A percentile compares a stretch with the other conserved stretches of the same genome.
Evolutionary conservation across 2,329 filamentous ascomycete genomes (phyloP).

Genomic region (Eutypa lata): DNA sequence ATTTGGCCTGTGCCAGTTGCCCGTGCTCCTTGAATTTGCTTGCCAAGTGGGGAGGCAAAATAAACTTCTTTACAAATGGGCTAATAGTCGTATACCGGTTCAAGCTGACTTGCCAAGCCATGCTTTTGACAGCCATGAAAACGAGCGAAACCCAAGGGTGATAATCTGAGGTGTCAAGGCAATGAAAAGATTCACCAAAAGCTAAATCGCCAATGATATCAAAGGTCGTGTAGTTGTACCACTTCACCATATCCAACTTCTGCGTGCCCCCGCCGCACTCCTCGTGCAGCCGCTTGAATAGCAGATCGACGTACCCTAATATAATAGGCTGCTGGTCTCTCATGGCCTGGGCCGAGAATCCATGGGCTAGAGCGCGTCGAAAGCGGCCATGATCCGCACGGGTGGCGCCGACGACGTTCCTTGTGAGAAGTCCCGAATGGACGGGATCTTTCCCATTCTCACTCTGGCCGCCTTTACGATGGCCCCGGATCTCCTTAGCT

Average conservation of each 20-base stretch:
- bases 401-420: no score
- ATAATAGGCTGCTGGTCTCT: no score
- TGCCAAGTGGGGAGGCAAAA: not conserved
- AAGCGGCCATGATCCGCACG: no score
- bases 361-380: no score
- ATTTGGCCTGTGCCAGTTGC: not conserved
- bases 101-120: not conserved
- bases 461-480: no score
- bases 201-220: not conserved
- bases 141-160: constrained; percentile 5
- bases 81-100: not conserved
- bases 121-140: not conserved
- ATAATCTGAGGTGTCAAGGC: not conserved
- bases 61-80: not conserved
- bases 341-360: no score
- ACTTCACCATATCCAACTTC: not conserved
- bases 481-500: no score
- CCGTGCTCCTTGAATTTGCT: not conserved
- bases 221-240: not conserved
- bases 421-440: no score
- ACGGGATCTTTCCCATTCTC: no score
- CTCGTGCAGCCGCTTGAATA: no score
- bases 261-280: no score
- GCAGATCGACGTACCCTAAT: no score
- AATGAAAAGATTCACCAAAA: not conserved